Conservation (phyloP, 306 rosid species). For the Dalbergia cochinchinensis region DNA sequence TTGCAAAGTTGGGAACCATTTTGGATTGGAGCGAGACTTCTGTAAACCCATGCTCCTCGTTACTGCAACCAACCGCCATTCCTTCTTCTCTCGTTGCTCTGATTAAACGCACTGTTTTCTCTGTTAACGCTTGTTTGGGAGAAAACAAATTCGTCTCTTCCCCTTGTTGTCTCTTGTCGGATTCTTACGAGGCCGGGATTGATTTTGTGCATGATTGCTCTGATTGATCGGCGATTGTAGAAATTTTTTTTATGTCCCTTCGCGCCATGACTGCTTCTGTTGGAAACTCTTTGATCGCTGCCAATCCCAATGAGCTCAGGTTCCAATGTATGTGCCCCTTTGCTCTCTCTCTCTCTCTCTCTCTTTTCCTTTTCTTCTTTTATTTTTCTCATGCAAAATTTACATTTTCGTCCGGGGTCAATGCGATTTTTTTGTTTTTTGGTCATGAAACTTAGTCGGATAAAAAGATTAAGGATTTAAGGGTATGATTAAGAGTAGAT, state of each 20-base stretch:
- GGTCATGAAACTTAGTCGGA: too few relatives aligned
- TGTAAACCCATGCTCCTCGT: slow-evolving; percentile 49
- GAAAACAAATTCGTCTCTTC: background rate
- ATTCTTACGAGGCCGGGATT: background rate
- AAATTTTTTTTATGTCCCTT: slow-evolving; percentile 20
- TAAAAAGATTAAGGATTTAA: too few relatives aligned
- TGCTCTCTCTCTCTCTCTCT: too few relatives aligned
- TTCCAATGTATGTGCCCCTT: slow-evolving; percentile 62
- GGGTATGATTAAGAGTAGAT: too few relatives aligned
- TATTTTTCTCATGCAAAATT: background rate
- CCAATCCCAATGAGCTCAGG: slow-evolving; percentile 74
- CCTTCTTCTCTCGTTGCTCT: slow-evolving; percentile 17
- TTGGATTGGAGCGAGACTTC: slow-evolving; percentile 57
- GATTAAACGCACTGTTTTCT: slow-evolving; percentile 8
- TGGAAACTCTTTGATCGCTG: slow-evolving; percentile 62
- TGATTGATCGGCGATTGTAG: slow-evolving; percentile 32
- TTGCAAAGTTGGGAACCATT: slow-evolving; percentile 28
- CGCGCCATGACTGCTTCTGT: slow-evolving; percentile 66
- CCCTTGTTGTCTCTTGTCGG: too few relatives aligned
- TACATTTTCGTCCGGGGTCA: too few relatives aligned
- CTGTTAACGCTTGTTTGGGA: slow-evolving; percentile 5
- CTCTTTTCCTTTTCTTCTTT: background rate
- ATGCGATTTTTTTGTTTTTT: too few relatives aligned
- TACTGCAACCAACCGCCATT: slow-evolving; percentile 5
- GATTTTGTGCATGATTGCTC: background rate